Base-by-base conservation (phyloP, 2,329 filamentous ascomycete genomes). In the Westerdykella ornata region DNA sequence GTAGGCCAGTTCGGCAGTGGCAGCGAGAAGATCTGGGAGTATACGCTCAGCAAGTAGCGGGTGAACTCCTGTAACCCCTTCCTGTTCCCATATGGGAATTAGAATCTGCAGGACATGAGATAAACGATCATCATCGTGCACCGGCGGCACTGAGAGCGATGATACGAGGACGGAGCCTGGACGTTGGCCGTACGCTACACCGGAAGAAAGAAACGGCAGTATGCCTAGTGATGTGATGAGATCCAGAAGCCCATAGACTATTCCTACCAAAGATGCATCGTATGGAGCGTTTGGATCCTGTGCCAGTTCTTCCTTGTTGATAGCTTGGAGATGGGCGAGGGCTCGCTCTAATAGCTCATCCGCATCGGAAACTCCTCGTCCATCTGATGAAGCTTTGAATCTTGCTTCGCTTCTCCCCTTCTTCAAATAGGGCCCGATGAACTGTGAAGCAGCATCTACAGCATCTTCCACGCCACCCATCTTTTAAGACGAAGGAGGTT, bases 231-330 rank as follows among this genome's bases (percentile, higher is more conserved):
- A 47, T 4, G 54, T 51, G 26, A 61, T 43, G 15, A 68, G 42
- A 41, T 68, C 66, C n/a, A 68, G 45, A 8, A 68, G 52, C 4
- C 59, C 63, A 40, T 67, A 68, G 2, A 67, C 58, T 5, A 64
- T 53, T 8, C 59, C 60, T 11, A 65, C 59, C 11, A 67, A 52
- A 26, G 62, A 63, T 20, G 53, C 62, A 49, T 68, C 63, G 41
- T 67, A 67, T 3, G 60, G 62, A n/a, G 60, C 57, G 44, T 64
- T 51, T 9, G 56, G 52, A 33, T 54, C 53, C 33, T 54, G 48
- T 13, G 42, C 50, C 39, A 60, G 44, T 30, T 66, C 62, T 34
- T 62, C 59, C 34, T 52, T 36, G 37, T 67, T 64, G 35, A 67
- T 65, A 9, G 48, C 49, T 22, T 58, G 49, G 12, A 67, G 47